Evolutionary conservation across 108 stramenopile genomes (phyloP), one percentile per base, ranked within the genome.

Genomic region (Cylindrotheca closterium): DNA sequence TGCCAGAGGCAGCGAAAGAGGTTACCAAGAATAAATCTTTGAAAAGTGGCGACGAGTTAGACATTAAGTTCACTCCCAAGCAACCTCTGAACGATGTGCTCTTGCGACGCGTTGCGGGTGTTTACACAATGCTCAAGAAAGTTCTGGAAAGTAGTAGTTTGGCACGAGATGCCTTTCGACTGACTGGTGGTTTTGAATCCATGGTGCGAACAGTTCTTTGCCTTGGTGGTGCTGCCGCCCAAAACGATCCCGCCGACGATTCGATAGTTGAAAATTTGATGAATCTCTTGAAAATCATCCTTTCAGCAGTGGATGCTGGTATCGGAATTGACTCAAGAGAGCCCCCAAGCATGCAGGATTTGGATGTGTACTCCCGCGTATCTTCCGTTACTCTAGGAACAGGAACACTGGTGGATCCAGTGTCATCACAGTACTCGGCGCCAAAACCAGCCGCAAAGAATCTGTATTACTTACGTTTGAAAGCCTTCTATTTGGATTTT

Each of bases 401-500:
- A 24, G 55, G 70, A 45, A 58, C 65, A 10, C 32, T 83, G 12
- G 71, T 74, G 3, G 82, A 83, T 63, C 72, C 72, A 10, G 49
- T 73, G 31, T 77, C 79, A 25, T 74, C 75, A 5, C 68, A 73
- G 51, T 67, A 65, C 8, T 54, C 82, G 3, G 56, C 71, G 1
- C 59, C 56, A 3, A 71, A 51, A 25, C 70, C 87, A 4, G 58
- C 74, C 17, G 60, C 79, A 3, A 30, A 55, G 4, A 92, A 92
- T 70, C 80, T 87, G 30, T 58, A 74, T 17, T 86, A 79, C 49
- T 67, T 93, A 21, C 74, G 83, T 52, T 71, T 64, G 25, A 73
- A 77, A 28, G 78, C 75, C 26, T 93, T 89, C 66, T 93, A 93
- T 48, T 73, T 86, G n/a, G 86, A 85, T 52, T 72, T 93, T 60